Base-by-base conservation (phyloP, 345 rosid species). In the Garcia nutans region DNA sequence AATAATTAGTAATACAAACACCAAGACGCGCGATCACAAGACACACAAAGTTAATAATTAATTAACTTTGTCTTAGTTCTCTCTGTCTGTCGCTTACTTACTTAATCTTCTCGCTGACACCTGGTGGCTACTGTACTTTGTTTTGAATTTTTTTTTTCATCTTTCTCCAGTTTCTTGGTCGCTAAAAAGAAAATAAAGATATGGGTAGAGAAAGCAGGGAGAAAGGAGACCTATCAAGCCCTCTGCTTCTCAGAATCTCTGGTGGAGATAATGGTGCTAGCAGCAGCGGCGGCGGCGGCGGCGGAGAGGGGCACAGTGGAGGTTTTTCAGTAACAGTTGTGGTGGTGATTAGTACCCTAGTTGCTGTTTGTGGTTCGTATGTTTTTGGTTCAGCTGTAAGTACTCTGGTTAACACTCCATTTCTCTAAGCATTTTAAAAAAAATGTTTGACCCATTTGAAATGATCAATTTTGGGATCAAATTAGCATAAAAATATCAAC, bases 361-460 rank as follows among this genome's bases (percentile, higher is more conserved):
- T 85, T 17, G 86, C 88, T 70, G 88, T 83, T 64, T 85, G 76
- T 8, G 88, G 88, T 33, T 85, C 86, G 15, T 81, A 78, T 72
- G 86, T 82, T 74, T 85, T 83, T 28, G 91, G 91, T 13, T 76
- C 87, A 54, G 88, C 88, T 71, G 91, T 87, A 74, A 81, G 87
- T 83, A 23, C 13, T 47, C 33, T 67, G 8, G 19, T 15, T 42
- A 47, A 47, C 50, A 47, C 50, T 47, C 1, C 10, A 47, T 1
- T 47, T 9, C 44, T 15, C 2, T 33, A 31, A 31, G 42, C n/a
- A n/a, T n/a, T n/a, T n/a, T n/a, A n/a, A n/a, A n/a, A 6, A 13
- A 8, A 47, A 47, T 47, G 10, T 3, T 47, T 47, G 50, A 13
- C 13, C 50, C 10, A 47, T 37, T 37, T 37, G 41, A 37, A 37